Base-by-base conservation (phyloP, 176 grass and related monocot species). In the Oryza glumipatula region DNA sequence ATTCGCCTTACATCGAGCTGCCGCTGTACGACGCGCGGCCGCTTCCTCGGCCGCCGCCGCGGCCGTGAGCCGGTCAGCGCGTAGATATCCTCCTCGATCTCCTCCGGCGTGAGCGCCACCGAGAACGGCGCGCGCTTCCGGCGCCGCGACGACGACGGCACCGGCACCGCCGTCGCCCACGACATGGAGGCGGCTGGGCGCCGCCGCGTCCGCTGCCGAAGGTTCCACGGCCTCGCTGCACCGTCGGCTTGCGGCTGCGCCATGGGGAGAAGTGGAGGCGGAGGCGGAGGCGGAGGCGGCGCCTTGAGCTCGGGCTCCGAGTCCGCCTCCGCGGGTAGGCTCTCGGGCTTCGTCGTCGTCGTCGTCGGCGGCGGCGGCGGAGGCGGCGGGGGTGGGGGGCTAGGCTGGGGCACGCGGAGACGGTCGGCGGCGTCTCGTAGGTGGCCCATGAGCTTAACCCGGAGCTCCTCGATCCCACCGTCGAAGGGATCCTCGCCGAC, bases 51-150 rank as follows among this genome's bases (percentile, higher is more conserved):
- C 88, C 96, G 91, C 73, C 94, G 96, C 80, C 93, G 85, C 48
- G 91, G 96, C 61, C 89, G 80, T 24, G 88, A 81, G 74, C 88
- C 96, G 30, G 96, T 99, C 5, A 99, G 74, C 60, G 96, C 84
- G 88, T 99, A 99, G 85, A 99, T 78, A 83, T 99, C 96, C 75
- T 95, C 94, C 88, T 99, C 94, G 81, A 99, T 89, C 93, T 99
- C 96, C 75, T 99, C 96, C 49, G 70, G 49, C 45, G 73, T 78
- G 13, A 99, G 93, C 2, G 65, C 1, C 1, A 99, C 82, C 1
- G 96, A 92, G 79, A 99, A 93, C 19, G 87, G 79, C 0, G 78
- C 83, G 17, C 92, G 76, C 81, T 82, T 81, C 5, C 88, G 79
- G 5, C 76, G 72, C 60, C 71, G 52, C 26, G 79, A 67, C 12